phyloP scores from a whole-genome alignment of 2,329 filamentous ascomycete species.

The Neoascochyta sp. region DNA sequence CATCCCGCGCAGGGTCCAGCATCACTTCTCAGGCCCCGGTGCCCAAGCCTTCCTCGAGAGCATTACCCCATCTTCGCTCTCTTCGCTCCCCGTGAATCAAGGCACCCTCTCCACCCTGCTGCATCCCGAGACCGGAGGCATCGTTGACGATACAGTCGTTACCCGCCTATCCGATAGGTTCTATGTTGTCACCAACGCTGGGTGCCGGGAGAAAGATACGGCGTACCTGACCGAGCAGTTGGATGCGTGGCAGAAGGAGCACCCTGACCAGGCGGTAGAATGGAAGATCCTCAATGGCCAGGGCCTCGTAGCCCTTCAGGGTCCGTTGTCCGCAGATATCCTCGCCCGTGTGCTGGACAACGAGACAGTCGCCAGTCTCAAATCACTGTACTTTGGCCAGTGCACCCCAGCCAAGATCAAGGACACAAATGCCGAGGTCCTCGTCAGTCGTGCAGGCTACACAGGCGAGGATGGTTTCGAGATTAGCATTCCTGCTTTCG shows the following conservation, averaged over 20 bases:
- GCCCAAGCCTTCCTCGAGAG: slow-evolving; percentile 77
- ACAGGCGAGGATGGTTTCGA: slow-evolving; percentile 98
- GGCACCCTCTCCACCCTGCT: slow-evolving; percentile 84
- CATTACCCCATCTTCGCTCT: slow-evolving; percentile 74
- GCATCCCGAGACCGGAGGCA: slow-evolving; percentile 71
- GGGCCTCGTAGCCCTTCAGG: slow-evolving; percentile 85
- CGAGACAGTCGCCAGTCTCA: slow-evolving; percentile 37
- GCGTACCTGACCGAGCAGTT: slow-evolving; percentile 72
- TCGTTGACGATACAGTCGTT: slow-evolving; percentile 91
- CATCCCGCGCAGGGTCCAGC: slow-evolving; percentile 60
- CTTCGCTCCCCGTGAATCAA: slow-evolving; percentile 60
- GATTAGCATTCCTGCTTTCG: slow-evolving; percentile 72
- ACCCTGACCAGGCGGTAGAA: slow-evolving; percentile 47
- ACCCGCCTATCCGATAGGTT: slow-evolving; percentile 66
- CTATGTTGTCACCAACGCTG: slow-evolving; percentile 95
- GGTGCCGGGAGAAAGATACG: slow-evolving; percentile 82
- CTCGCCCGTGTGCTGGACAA: slow-evolving; percentile 61
- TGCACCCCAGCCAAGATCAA: slow-evolving; percentile 64
- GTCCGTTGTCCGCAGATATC: slow-evolving; percentile 69
- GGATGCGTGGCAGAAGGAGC: slow-evolving; percentile 44
- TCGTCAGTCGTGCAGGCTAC: slow-evolving; percentile 88
- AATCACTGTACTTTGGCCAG: slow-evolving; percentile 76
- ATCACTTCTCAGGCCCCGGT: slow-evolving; percentile 75
- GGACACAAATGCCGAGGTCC: slow-evolving; percentile 53
- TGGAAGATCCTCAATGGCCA: slow-evolving; percentile 70